phyloP scores from a whole-genome alignment of 768 basidiomycete genomes.

The Leccinum variicolor region DNA sequence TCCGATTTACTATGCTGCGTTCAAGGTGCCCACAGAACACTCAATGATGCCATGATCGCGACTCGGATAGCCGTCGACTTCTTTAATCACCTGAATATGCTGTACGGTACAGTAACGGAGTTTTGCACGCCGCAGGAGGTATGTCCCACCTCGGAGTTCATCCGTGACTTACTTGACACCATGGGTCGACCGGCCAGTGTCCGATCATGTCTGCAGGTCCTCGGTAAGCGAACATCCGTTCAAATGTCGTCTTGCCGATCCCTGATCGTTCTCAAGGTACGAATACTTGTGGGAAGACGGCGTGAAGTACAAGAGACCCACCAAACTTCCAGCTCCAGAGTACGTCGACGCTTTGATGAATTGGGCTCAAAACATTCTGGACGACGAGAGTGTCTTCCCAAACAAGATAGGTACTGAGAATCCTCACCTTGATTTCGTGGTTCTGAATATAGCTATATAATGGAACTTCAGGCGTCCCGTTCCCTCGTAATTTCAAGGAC shows the following conservation, averaged over 20 bases:
- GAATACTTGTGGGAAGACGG: slow-evolving; percentile 97
- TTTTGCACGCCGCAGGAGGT: slow-evolving; percentile 96
- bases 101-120: slow-evolving; percentile 97
- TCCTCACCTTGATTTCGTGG: slow-evolving; percentile 2
- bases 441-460: not conserved
- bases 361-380: slow-evolving; percentile 91
- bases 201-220: slow-evolving; percentile 97
- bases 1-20: not conserved
- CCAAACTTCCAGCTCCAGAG: slow-evolving; percentile 92
- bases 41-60: slow-evolving; percentile 2
- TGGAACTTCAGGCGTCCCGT: slow-evolving; percentile 69
- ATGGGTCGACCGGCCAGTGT: slow-evolving; percentile 47
- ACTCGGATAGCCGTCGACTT: slow-evolving; percentile 84
- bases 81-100: slow-evolving; percentile 99
- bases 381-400: slow-evolving; percentile 91
- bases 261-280: slow-evolving; percentile 51
- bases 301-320: slow-evolving; percentile 79
- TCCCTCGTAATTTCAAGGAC: slow-evolving; percentile 85
- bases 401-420: slow-evolving; percentile 78
- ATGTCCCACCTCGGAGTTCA: slow-evolving; percentile 17
- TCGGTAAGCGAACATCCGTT: slow-evolving; percentile 47
- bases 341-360: slow-evolving; percentile 99
- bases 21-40: not conserved
- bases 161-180: slow-evolving; percentile 4
- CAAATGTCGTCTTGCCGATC: not conserved